phyloP scores from a whole-genome alignment of 2,329 filamentous ascomycete genomes.

The Cyphellophora europaea region DNA sequence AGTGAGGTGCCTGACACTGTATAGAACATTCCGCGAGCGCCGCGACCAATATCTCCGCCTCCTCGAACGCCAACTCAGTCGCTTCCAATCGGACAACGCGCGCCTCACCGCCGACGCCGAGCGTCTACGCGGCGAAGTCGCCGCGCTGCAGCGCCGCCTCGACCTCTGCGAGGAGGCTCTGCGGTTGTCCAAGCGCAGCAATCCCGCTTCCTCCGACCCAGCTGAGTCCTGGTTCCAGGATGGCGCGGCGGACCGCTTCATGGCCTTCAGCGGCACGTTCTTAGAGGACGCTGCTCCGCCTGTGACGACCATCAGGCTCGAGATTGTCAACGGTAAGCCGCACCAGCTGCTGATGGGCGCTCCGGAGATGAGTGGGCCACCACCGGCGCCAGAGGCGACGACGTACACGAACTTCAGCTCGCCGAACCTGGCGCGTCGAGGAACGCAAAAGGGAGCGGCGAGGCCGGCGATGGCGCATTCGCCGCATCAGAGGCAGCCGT shows the following conservation, averaged over 20 bases:
- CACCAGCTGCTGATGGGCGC: not conserved
- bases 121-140: slow-evolving; percentile 20
- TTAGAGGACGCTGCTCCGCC: no score
- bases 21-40: slow-evolving; percentile 11
- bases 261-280: no score
- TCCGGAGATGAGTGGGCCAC: not conserved
- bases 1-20: no score
- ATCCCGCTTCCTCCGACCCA: not conserved
- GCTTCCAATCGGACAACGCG: slow-evolving; percentile 20
- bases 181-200: slow-evolving; percentile 1
- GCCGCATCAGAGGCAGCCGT: not conserved
- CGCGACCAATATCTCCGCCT: slow-evolving; percentile 10
- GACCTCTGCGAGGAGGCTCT: slow-evolving; percentile 2
- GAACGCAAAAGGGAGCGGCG: not conserved
- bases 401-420: slow-evolving; percentile 2
- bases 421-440: not conserved
- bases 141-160: slow-evolving; percentile 16
- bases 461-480: not conserved
- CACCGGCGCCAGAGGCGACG: no score
- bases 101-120: slow-evolving; percentile 22
- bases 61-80: slow-evolving; percentile 6
- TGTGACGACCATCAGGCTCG: not conserved
- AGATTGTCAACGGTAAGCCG: not conserved
- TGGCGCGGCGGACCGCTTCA: not conserved
- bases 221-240: not conserved